Conservation (phyloP, 495 filamentous ascomycete species). For the Cercophora scortea region DNA sequence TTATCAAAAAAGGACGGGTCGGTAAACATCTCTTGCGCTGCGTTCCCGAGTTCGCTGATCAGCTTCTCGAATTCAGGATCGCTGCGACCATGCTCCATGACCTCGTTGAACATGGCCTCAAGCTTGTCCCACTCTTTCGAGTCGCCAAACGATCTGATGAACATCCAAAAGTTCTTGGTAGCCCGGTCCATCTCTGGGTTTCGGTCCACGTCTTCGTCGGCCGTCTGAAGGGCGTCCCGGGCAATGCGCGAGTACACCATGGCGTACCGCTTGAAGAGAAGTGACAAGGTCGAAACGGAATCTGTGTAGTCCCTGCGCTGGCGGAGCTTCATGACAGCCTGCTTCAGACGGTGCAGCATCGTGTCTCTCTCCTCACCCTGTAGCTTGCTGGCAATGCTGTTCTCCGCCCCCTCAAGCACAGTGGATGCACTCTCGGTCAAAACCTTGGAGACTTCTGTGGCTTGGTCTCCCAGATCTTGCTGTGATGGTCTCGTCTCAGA, state of each 20-base stretch:
- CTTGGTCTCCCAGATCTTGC: constrained; percentile 56
- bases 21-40: constrained; percentile 74
- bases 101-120: constrained; percentile 54
- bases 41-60: constrained; percentile 60
- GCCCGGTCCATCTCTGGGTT: constrained; percentile 73
- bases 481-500: constrained; percentile 41
- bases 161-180: constrained; percentile 64
- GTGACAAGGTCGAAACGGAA: constrained; percentile 69
- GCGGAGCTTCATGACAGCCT: constrained; percentile 65
- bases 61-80: constrained; percentile 80
- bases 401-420: constrained; percentile 56
- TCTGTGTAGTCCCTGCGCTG: constrained; percentile 74
- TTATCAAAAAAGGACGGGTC: constrained; percentile 78
- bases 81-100: constrained; percentile 64
- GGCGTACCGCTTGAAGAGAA: constrained; percentile 72
- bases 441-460: constrained; percentile 52
- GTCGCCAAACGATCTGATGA: constrained; percentile 74
- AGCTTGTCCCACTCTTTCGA: constrained; percentile 65
- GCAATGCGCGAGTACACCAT: constrained; percentile 65
- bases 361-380: constrained; percentile 64
- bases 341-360: constrained; percentile 65
- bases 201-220: constrained; percentile 59
- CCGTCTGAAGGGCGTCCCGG: constrained; percentile 51
- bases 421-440: constrained; percentile 56
- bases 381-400: constrained; percentile 61